phyloP scores from a whole-genome alignment of 2,329 filamentous ascomycete genomes.

The Verruconis gallopava region DNA sequence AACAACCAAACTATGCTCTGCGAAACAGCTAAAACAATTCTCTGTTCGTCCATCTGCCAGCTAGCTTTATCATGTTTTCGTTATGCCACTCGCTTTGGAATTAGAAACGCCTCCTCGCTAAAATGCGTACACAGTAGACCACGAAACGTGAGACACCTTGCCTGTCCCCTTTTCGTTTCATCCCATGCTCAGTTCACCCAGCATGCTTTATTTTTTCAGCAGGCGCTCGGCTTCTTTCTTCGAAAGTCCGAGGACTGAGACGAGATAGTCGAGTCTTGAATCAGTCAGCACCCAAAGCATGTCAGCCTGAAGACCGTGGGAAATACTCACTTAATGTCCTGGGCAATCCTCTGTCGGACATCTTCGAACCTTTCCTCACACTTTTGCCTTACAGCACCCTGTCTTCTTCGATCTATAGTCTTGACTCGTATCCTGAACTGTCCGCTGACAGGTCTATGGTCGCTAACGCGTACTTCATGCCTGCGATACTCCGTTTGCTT shows the following conservation, averaged over 20 bases:
- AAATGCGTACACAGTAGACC: too few species aligned
- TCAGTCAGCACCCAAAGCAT: conserved; percentile 5
- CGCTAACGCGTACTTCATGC: conserved; percentile 81
- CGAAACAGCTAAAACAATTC: too few species aligned
- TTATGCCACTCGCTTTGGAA: too few species aligned
- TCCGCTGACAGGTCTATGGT: conserved; percentile 86
- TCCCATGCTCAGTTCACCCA: too few species aligned
- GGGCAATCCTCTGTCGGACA: conserved; percentile 53
- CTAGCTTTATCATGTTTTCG: too few species aligned
- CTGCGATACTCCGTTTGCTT: conserved; percentile 78
- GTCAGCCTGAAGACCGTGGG: conserved; percentile 1
- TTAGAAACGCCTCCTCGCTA: too few species aligned
- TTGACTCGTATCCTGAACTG: conserved; percentile 75
- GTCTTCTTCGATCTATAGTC: conserved; percentile 55
- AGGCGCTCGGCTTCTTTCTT: conserved; percentile 39
- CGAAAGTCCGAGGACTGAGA: conserved; percentile 46
- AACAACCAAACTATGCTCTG: too few species aligned
- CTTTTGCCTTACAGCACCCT: conserved; percentile 55
- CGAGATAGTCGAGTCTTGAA: conserved; percentile 49
- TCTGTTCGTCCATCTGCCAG: too few species aligned
- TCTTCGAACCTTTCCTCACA: conserved; percentile 64
- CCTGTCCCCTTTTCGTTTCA: too few species aligned
- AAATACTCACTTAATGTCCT: conserved; percentile 61
- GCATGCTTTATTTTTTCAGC: conserved; percentile 15
- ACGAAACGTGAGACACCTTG: too few species aligned